A percentile compares a stretch with the other conserved stretches of the same genome.
Evolutionary conservation across 176 grass and related monocot species (phyloP).

Genomic region (Rhipidocladum racemiflorum): DNA sequence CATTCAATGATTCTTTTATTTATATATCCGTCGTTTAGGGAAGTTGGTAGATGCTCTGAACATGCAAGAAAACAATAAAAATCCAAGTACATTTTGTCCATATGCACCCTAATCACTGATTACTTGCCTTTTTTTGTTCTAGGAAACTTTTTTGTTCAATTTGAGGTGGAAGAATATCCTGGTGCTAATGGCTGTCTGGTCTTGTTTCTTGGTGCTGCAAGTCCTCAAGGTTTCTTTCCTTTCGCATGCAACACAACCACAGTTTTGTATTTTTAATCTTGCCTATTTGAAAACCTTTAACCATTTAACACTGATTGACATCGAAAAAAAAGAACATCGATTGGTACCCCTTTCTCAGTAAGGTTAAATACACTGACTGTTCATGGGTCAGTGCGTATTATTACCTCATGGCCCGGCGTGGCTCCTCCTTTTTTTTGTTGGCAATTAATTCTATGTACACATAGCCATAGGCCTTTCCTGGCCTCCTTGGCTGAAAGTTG

Average conservation of each 20-base stretch:
- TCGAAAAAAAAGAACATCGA: neutral
- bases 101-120: neutral
- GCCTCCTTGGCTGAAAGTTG: neutral
- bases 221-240: conserved; percentile 63
- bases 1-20: neutral
- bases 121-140: conserved; percentile 14
- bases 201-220: conserved; percentile 71
- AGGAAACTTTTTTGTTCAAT: conserved; percentile 82
- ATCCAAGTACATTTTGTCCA: conserved; percentile 6
- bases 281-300: neutral
- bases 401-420: neutral
- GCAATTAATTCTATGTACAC: neutral
- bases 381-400: neutral
- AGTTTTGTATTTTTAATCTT: neutral
- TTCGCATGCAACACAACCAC: neutral
- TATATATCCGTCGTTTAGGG: neutral
- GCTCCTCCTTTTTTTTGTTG: neutral
- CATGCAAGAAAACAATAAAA: conserved; percentile 18
- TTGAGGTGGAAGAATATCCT: conserved; percentile 82
- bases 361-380: neutral
- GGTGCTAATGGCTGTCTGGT: conserved; percentile 69
- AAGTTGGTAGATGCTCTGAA: conserved; percentile 1
- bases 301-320: neutral
- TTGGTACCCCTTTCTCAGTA: neutral
- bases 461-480: neutral